Percentiles rank a stretch among this genome's conserved stretches.
phyloP scores from a whole-genome alignment of 2,329 filamentous ascomycete species.

The Paecilomyces sp. region DNA sequence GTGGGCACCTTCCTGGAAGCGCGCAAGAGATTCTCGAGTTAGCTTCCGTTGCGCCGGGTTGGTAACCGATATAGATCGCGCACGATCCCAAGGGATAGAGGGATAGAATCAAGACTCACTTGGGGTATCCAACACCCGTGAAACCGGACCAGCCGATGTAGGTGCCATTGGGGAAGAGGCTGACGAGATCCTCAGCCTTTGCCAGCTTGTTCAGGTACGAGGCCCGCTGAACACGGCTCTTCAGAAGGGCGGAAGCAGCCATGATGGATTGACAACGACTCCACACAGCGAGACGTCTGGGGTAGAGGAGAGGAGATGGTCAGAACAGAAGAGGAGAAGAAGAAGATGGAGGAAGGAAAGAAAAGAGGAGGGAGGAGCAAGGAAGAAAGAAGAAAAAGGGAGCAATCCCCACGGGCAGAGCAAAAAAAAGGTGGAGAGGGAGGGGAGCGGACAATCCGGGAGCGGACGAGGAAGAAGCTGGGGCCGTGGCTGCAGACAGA shows the following conservation, averaged over 20 bases:
- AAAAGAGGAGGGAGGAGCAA: conserved; percentile 3
- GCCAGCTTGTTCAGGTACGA: conserved; percentile 75
- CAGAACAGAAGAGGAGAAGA: conserved; percentile 3
- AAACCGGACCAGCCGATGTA: conserved; percentile 91
- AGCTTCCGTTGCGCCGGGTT: not conserved
- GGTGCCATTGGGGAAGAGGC: conserved; percentile 74
- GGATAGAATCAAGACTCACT: conserved; percentile 47
- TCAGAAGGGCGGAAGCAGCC: conserved; percentile 65
- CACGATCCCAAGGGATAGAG: too few species aligned
- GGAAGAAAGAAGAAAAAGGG: conserved; percentile 11
- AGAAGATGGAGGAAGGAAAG: conserved; percentile 3
- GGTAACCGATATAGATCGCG: too few species aligned
- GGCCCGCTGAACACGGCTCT: conserved; percentile 66
- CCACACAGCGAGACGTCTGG: conserved; percentile 8
- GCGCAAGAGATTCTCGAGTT: not conserved
- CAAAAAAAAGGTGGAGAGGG: conserved; percentile 10
- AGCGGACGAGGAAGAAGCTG: not conserved
- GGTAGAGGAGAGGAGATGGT: conserved; percentile 6
- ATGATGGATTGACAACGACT: conserved; percentile 19
- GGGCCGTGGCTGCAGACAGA: not conserved
- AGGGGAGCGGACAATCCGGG: not conserved
- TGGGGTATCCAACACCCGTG: conserved; percentile 83
- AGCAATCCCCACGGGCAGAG: conserved; percentile 4
- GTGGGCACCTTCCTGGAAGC: conserved; percentile 66
- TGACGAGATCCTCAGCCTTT: conserved; percentile 69